Conservation (phyloP, 2,329 filamentous ascomycete genomes). For the Colletotrichum incanum region DNA sequence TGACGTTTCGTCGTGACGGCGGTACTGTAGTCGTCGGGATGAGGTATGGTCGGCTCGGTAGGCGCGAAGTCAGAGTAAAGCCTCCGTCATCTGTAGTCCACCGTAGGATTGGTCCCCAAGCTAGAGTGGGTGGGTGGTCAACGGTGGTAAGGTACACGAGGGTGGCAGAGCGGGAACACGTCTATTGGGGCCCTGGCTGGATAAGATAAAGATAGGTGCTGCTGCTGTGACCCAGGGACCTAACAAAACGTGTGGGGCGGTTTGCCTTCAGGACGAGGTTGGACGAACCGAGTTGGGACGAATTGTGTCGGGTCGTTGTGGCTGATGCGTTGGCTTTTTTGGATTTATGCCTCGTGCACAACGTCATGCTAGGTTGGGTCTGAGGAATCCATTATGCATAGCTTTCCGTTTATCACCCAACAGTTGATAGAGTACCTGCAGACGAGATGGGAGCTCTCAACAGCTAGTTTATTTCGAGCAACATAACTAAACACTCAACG, state of each 20-base stretch:
- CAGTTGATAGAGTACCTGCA: not conserved
- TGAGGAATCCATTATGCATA: not conserved
- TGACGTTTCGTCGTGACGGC: not conserved
- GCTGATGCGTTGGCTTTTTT: not conserved
- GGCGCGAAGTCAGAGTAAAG: not conserved
- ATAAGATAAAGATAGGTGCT: not conserved
- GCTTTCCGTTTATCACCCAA: not conserved
- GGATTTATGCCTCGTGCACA: not conserved
- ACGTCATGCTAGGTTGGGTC: not conserved
- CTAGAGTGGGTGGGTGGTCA: not conserved
- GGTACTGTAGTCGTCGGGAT: not conserved
- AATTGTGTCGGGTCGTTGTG: not conserved
- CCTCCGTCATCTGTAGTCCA: not conserved
- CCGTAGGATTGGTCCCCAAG: not conserved
- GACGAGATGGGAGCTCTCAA: not conserved
- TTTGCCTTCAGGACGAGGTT: not conserved
- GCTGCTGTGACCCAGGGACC: not conserved
- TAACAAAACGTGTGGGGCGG: not conserved
- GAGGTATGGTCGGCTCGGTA: not conserved
- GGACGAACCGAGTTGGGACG: not conserved
- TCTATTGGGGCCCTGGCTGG: not conserved
- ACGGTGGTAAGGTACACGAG: not conserved
- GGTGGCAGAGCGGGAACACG: not conserved
- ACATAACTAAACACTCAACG: not conserved
- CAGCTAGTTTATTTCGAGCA: not conserved